Conservation (phyloP, 768 basidiomycete genomes). For the Kwoniella heveanensis region DNA sequence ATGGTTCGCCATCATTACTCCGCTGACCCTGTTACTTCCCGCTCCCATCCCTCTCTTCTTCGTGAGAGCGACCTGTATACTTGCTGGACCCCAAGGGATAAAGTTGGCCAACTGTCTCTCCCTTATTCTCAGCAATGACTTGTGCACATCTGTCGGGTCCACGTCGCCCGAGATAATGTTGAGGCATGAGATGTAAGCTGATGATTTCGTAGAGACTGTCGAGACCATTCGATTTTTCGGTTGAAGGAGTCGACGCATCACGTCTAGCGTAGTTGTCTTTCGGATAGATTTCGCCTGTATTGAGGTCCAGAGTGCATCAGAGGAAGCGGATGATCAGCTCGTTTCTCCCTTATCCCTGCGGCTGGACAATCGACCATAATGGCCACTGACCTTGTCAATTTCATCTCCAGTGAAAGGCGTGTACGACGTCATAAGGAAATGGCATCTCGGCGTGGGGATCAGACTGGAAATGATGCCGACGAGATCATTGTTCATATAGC, state of each 20-base stretch:
- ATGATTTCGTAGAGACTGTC: conserved; percentile 60
- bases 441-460: conserved; percentile 94
- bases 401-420: conserved; percentile 97
- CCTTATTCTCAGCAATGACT: conserved; percentile 92
- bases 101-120: conserved; percentile 96
- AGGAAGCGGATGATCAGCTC: too few relatives aligned
- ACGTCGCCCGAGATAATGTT: conserved; percentile 99
- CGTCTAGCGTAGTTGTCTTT: conserved; percentile 94
- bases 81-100: conserved; percentile 98
- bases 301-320: too few relatives aligned
- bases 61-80: conserved; percentile 94
- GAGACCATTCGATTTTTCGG: conserved; percentile 99
- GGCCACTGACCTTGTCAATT: conserved; percentile 86
- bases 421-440: conserved; percentile 98
- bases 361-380: too few relatives aligned
- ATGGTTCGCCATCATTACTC: conserved; percentile 97
- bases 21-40: conserved; percentile 91
- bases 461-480: conserved; percentile 95
- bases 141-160: conserved; percentile 97
- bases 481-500: conserved; percentile 99
- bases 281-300: conserved; percentile 94
- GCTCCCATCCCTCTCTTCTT: conserved; percentile 81
- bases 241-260: conserved; percentile 95
- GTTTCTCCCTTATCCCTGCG: too few relatives aligned
- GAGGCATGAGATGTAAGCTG: conserved; percentile 93